A percentile compares a stretch with the other conserved stretches of the same genome.
Evolutionary conservation across 768 basidiomycete species (phyloP).

Genomic region (Kwoniella sp.): DNA sequence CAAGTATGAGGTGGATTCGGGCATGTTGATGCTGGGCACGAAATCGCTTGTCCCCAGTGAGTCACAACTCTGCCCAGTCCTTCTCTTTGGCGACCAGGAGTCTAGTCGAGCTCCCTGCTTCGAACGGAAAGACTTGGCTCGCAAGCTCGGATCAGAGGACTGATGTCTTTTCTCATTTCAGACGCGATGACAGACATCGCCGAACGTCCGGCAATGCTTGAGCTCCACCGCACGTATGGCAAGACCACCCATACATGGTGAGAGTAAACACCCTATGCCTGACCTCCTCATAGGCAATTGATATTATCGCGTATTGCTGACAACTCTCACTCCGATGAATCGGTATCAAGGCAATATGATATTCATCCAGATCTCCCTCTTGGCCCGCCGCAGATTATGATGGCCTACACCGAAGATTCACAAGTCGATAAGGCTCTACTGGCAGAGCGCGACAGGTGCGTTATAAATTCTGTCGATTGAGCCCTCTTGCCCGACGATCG

Average conservation of each 20-base stretch:
- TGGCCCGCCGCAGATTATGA: constrained; percentile 62
- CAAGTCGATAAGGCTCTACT: constrained; percentile 56
- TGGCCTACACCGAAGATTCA: constrained; percentile 58
- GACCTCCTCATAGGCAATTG: too few relatives aligned
- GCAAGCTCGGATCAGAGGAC: background rate
- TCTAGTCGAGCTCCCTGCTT: too few relatives aligned
- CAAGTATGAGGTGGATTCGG: constrained; percentile 55
- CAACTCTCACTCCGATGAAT: background rate
- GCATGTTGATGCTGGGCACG: constrained; percentile 47
- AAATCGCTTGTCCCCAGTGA: constrained; percentile 48
- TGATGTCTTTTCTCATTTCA: constrained; percentile 17
- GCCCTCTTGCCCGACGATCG: too few relatives aligned
- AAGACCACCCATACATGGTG: constrained; percentile 57
- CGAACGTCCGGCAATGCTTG: constrained; percentile 58
- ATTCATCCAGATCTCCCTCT: constrained; percentile 59
- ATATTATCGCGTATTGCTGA: too few relatives aligned
- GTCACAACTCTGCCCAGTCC: too few relatives aligned
- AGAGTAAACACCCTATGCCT: constrained; percentile 3
- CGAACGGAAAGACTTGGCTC: background rate
- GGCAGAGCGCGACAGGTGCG: constrained; percentile 54
- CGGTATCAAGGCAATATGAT: constrained; percentile 52
- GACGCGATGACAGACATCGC: constrained; percentile 42
- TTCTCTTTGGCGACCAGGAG: too few relatives aligned
- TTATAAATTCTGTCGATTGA: background rate
- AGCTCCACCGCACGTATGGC: constrained; percentile 61